Base-by-base conservation (phyloP, 345 rosid genomes). In the Turritis glabra region DNA sequence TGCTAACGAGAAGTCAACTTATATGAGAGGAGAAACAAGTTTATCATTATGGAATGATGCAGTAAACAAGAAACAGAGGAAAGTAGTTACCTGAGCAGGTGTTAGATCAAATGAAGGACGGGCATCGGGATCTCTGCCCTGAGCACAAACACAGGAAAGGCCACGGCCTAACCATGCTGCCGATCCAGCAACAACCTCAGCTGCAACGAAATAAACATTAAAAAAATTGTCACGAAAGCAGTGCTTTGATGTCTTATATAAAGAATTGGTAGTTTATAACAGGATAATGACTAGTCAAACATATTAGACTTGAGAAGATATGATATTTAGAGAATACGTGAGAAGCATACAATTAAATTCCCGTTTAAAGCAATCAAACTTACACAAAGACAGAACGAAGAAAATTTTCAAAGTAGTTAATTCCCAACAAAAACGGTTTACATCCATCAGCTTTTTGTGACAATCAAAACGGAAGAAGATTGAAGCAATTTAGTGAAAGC, bases 91-190 rank as follows among this genome's bases (percentile, higher is more conserved):
- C 98, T 95, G 99, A 43, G 85, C 77, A 75, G 92, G 96, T 46
- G 97, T 92, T 76, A 95, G 82, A 88, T 90, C 98, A 90, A 95
- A 92, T 9, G 98, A 90, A 50, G 99, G 92, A 73, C 96, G 96
- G 15, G 86, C 73, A 60, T 95, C 96, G 8, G 77, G 84, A 76
- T 89, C 96, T 79, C 94, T 84, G 77, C 96, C 88, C 83, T 95
- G 99, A 71, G 86, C 99, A 76, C 99, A 95, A 63, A 95, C 99
- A 69, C 99, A 95, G 38, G 99, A 95, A 83, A 95, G 94, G 53
- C 99, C 98, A 73, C 97, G 85, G 46, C 97, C 99, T 69, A 92
- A 84, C 97, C 97, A 92, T 29, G 99, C 99, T 60, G 99, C 92
- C 13, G 99, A 95, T 82, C 99, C 99, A 71, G 92, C 97, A 67